Base-by-base conservation (phyloP, 441 rosid species). In the Erysimum cheiri region DNA sequence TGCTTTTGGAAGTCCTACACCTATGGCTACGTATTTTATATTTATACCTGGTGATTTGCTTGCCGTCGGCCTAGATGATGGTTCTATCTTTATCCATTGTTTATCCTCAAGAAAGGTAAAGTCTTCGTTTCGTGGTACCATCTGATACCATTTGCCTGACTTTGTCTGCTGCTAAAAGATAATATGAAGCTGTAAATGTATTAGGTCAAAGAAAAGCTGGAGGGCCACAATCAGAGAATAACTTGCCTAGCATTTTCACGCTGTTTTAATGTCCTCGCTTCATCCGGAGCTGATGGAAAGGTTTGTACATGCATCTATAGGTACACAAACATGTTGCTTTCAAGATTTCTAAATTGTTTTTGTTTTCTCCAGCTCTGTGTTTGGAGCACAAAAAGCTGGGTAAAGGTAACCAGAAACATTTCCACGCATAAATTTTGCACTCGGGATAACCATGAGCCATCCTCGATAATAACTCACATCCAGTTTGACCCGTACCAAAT, bases 401-500 rank as follows among this genome's bases (percentile, higher is more conserved):
- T 29, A 4, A 67, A 76, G 70, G 64, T 66, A 71, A 59, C 31
- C 8, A 61, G 50, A 53, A 36, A 17, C 5, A 59, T 49, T 31
- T 57, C 43, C 7, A 8, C 12, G 26, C 9, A 4, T 3, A 43
- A 47, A 4, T 9, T 63, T 28, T 79, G 79, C 53, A 74, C 13
- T 22, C 64, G 70, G 39, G n/a, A 12, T 37, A 17, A 61, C 49
- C 60, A 46, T 56, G 68, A 50, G 29, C 48, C 64, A 4, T 48
- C 67, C 37, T 44, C 68, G 7, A 4, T 50, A 12, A 43, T 66
- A 36, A 76, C 60, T 43, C 70, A 54, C 48, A 64, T 81, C 50
- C 73, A 79, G 65, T 81, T 81, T 76, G 80, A 76, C 28, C 79
- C 69, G 9, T 78, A 76, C 67, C 68, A 81, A 64, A 63, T 81